These are phyloP conservation scores for Phytophthora vignae DNA, from an alignment of 352 stramenopile species.

Conservation along the genomic window DNA sequence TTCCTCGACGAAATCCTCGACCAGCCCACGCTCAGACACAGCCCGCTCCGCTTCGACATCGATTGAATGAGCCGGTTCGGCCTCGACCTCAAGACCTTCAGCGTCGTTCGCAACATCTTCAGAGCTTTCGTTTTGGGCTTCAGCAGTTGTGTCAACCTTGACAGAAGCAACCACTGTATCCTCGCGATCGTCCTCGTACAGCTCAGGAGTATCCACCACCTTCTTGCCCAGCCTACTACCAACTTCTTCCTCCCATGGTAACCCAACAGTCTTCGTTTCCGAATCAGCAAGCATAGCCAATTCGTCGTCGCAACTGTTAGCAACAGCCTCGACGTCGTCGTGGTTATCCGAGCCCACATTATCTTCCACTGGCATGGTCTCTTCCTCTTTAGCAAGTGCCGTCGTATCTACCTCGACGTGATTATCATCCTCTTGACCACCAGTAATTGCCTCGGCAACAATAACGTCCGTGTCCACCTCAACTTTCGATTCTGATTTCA, in stretches of 20 bases:
- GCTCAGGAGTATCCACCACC: background rate
- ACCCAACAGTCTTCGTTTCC: too few relatives aligned
- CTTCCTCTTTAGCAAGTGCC: too few relatives aligned
- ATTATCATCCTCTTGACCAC: background rate
- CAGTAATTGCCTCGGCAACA: too few relatives aligned
- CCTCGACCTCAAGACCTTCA: conserved; percentile 2
- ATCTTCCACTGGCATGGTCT: too few relatives aligned
- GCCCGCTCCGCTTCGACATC: conserved; percentile 11
- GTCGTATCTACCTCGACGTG: background rate
- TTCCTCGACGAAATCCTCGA: conserved; percentile 12
- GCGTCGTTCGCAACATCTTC: background rate
- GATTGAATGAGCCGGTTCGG: background rate
- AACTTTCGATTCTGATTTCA: too few relatives aligned
- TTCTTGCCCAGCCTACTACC: background rate
- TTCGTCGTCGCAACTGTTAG: too few relatives aligned
- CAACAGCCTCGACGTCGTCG: too few relatives aligned
- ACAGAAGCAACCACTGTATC: background rate
- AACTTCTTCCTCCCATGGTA: too few relatives aligned
- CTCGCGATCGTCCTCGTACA: conserved; percentile 6
- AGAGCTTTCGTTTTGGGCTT: background rate
- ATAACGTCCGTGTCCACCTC: too few relatives aligned
- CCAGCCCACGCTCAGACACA: conserved; percentile 10
- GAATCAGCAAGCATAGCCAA: too few relatives aligned
- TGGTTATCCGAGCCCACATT: too few relatives aligned
- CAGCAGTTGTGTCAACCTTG: conserved; percentile 3